Percentiles rank a stretch among this genome's conserved stretches.
phyloP scores from a whole-genome alignment of 176 grass and related monocot genomes.

The Thalia dealbata region DNA sequence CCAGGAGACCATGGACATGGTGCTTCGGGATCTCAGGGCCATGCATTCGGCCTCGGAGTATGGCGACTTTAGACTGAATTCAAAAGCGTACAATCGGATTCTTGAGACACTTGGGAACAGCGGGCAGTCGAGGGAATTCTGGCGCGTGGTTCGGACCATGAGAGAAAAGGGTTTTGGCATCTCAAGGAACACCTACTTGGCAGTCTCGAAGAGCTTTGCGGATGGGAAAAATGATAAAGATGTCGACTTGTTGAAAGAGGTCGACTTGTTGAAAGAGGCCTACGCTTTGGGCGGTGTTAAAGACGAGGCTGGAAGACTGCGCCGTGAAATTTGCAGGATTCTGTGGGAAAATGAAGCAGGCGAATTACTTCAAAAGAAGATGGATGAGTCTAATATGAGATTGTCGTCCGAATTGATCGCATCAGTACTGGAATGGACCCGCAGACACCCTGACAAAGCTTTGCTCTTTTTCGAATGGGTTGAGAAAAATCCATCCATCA shows the following conservation, averaged over 20 bases:
- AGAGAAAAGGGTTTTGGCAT: slow-evolving; percentile 53
- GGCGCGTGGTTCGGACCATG: slow-evolving; percentile 49
- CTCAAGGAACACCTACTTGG: slow-evolving; percentile 39
- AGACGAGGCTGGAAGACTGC: slow-evolving; percentile 27
- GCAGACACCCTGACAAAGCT: slow-evolving; percentile 32
- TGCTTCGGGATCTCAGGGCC: slow-evolving; percentile 1
- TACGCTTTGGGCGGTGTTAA: slow-evolving; percentile 25
- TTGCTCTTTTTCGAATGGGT: slow-evolving; percentile 55
- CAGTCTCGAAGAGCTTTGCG: slow-evolving; percentile 42
- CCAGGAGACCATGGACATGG: background rate
- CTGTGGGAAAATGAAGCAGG: slow-evolving; percentile 33
- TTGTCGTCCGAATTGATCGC: slow-evolving; percentile 44
- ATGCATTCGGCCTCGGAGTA: slow-evolving; percentile 7
- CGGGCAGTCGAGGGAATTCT: slow-evolving; percentile 38
- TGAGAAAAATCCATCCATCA: slow-evolving; percentile 27
- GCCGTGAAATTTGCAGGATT: slow-evolving; percentile 36
- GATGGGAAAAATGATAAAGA: slow-evolving; percentile 39
- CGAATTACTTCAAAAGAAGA: slow-evolving; percentile 21
- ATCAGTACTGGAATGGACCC: slow-evolving; percentile 41
- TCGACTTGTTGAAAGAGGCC: slow-evolving; percentile 33
- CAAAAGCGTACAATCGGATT: slow-evolving; percentile 51
- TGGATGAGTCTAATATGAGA: slow-evolving; percentile 19
- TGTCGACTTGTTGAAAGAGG: slow-evolving; percentile 43
- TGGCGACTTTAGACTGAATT: slow-evolving; percentile 27
- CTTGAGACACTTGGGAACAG: slow-evolving; percentile 48